Base-by-base conservation (phyloP, 768 basidiomycete species). In the Heimioporus sp. region DNA sequence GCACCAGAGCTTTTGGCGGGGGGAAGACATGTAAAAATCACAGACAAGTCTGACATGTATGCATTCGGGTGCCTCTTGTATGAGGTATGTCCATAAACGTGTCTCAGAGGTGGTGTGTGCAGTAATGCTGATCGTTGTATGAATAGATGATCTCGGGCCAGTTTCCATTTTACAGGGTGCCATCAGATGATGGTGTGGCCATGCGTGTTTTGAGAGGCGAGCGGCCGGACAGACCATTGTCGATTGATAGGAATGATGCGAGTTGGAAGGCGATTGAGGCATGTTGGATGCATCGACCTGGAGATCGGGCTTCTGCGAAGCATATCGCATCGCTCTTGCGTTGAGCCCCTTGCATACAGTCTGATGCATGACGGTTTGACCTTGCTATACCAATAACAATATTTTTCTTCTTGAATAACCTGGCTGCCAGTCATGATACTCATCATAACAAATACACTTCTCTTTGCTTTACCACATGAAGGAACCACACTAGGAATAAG, bases 1-100 rank as follows among this genome's bases (percentile, higher is more conserved):
- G 68, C 66, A 15, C 68, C 66, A 15, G 66, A 68, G 35, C 17
- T 68, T 16, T 40, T 64, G 7, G 0, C 21, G 21, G 21, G 21
- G 3, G 21, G 36, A 1, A 58, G 15, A 11, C 4, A 59, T 15
- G 34, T 6, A 46, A 61, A 54, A 39, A 32, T 45, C 42, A 40
- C 58, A 0, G 54, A 46, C 37, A 53, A 52, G 49, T 56, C 57
- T 2, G 66, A 66, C 35, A 52, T 68, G 38, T 66, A 60, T 39
- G 52, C 66, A n/a, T 60, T 70, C 21, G 68, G 66, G 9, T 64
- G 62, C 39, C 58, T 66, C 32, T 40, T 67, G 16, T 67, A 69
- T 31, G 63, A 70, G 64, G 68, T 68, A 38, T 47, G 53, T 17
- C 40, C 7, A 17, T n/a, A 2, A 10, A 24, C 19, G 34, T 2